Percentiles rank a stretch among this genome's conserved stretches.
phyloP scores from a whole-genome alignment of 192 early-diverging fungal genomes.

The Irineochytrium annulatum region DNA sequence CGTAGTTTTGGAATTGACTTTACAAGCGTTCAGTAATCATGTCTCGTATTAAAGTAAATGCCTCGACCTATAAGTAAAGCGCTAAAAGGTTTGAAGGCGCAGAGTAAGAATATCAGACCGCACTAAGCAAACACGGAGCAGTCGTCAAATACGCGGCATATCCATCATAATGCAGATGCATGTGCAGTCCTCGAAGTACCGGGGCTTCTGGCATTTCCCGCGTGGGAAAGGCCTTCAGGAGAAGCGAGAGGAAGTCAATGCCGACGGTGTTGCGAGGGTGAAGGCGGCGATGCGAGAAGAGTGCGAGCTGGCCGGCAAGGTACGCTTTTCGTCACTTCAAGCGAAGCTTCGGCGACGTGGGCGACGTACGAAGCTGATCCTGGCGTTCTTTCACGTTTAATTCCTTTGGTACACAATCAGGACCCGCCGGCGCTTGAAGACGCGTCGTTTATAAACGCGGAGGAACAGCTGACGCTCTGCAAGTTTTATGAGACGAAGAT shows the following conservation, averaged over 20 bases:
- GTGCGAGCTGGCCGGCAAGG: neutral
- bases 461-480: constrained; percentile 33
- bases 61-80: too few species aligned
- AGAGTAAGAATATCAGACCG: too few species aligned
- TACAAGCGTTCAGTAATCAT: too few species aligned
- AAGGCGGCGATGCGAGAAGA: neutral
- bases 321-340: neutral
- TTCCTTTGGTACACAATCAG: neutral
- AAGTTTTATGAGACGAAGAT: constrained; percentile 35
- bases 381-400: neutral
- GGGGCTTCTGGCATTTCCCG: neutral
- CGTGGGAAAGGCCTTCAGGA: neutral
- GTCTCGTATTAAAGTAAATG: too few species aligned
- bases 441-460: constrained; percentile 29
- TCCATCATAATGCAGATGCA: too few species aligned
- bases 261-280: neutral
- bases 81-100: too few species aligned
- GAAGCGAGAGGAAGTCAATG: neutral
- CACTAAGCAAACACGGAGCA: too few species aligned
- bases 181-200: neutral
- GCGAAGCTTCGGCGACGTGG: neutral
- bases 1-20: too few species aligned
- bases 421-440: constrained; percentile 1
- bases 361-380: neutral
- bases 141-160: too few species aligned